Evolutionary conservation across 2,329 filamentous ascomycete genomes (phyloP), one percentile per base, ranked within the genome.

Genomic region (Pseudogymnoascus sp.): DNA sequence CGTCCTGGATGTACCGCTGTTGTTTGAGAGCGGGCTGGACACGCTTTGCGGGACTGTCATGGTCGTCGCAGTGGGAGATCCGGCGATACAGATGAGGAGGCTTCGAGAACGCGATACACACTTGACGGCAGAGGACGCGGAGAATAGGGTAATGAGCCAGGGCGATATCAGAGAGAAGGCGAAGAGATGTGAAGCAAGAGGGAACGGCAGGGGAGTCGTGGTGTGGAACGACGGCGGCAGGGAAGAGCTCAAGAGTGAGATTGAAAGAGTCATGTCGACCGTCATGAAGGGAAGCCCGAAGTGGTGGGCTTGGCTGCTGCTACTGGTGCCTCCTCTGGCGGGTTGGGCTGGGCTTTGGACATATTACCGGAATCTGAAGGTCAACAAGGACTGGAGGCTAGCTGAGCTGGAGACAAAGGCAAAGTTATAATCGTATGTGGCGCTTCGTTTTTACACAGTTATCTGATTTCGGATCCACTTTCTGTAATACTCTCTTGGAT

Each of bases 1-100:
- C 3, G 88, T 99, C 37, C 80, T 97, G 14, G 94, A 99, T 72
- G 87, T 99, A 7, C 94, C 94, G 60, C 78, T 99, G 61, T 81
- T 99, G 43, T 97, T 97, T 69, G 94, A 99, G 79, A 88, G 86
- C 68, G 85, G 86, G 2, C 86, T 96, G 75, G 94, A 99, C 74
- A 79, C 85, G 41, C 84, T 96, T 67, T 97, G 92, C 72, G 92
- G 92, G 3, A 87, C 86, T 0, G 89, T 96, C 14, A 76, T 96
- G 64, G 92, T 99, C 0, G 93, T 97, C 1, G 92, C 88, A 0
- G 92, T 97, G 19, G 80, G 77, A 10, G 90, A 96, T 68, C 87
- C 90, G 0, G 83, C 81, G 65, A 82, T 92, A 55, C 94, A 99
- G 80, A 93, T 97, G 83, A 77, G 82, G 71, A 80, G 94, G 63